phyloP scores from a whole-genome alignment of 345 rosid genomes.

The Adansonia digitata region DNA sequence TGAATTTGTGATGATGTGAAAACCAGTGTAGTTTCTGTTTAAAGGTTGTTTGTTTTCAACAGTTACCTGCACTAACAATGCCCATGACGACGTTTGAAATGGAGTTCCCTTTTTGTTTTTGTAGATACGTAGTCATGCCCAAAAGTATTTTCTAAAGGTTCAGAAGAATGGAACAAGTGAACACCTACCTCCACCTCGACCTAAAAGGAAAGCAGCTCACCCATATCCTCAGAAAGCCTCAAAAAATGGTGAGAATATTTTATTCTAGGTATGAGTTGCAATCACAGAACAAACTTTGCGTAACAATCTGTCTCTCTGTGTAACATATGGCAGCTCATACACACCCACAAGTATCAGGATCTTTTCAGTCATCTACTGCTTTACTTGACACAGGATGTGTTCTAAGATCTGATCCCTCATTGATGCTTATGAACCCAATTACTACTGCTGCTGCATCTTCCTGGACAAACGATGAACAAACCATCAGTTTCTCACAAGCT shows the following conservation, averaged over 20 bases:
- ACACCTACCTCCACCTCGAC: constrained; percentile 92
- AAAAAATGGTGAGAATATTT: constrained; percentile 44
- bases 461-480: constrained; percentile 47
- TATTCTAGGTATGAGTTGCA: constrained; percentile 1
- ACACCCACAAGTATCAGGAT: constrained; percentile 36
- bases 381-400: constrained; percentile 42
- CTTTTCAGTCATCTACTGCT: constrained; percentile 45
- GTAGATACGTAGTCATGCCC: constrained; percentile 89
- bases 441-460: constrained; percentile 38
- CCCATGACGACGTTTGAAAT: neutral
- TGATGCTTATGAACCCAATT: constrained; percentile 49
- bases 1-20: neutral
- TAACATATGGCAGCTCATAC: constrained; percentile 33
- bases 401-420: constrained; percentile 49
- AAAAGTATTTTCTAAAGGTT: constrained; percentile 83
- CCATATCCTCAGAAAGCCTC: constrained; percentile 93
- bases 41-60: neutral
- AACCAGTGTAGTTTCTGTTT: neutral
- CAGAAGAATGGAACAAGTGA: constrained; percentile 80
- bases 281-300: neutral
- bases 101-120: neutral
- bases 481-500: constrained; percentile 37
- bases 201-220: constrained; percentile 89
- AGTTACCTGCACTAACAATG: neutral
- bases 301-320: constrained; percentile 4